Percentiles rank a stretch among this genome's conserved stretches.
phyloP scores from a whole-genome alignment of 2,329 filamentous ascomycete genomes.

The Fusarium sp. region DNA sequence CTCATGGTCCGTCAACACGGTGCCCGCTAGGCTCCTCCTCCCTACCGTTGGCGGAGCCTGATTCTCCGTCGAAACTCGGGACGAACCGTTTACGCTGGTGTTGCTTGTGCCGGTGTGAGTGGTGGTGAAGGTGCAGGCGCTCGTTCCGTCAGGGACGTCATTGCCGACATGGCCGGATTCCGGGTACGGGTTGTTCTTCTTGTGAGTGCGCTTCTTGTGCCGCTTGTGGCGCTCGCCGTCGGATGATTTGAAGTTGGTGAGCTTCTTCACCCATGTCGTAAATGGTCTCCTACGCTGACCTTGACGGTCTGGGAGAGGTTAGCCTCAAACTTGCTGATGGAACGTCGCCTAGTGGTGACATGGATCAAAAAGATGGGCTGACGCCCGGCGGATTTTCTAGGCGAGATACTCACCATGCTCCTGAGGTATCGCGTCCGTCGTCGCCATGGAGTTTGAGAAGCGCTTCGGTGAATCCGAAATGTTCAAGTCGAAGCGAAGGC shows the following conservation, averaged over 20 bases:
- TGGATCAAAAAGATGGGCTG: conserved; percentile 1
- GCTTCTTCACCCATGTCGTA: conserved; percentile 92
- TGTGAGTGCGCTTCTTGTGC: conserved; percentile 67
- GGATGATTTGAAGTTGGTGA: conserved; percentile 86
- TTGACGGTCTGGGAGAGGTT: conserved; percentile 70
- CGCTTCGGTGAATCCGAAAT: conserved; percentile 13
- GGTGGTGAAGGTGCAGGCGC: conserved; percentile 68
- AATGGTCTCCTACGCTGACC: conserved; percentile 84
- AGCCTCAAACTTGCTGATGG: conserved; percentile 40
- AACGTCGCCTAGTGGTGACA: conserved; percentile 17
- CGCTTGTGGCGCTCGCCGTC: conserved; percentile 63
- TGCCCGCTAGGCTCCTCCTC: conserved; percentile 80
- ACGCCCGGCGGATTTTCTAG: neutral
- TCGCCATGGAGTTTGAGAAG: conserved; percentile 42
- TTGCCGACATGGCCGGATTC: conserved; percentile 74
- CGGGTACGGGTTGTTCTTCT: conserved; percentile 94
- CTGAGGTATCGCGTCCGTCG: conserved; percentile 43
- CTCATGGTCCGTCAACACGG: conserved; percentile 86
- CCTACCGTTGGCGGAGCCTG: conserved; percentile 69
- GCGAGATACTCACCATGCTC: conserved; percentile 39
- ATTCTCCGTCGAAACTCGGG: conserved; percentile 71
- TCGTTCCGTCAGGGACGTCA: conserved; percentile 53
- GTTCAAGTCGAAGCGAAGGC: conserved; percentile 14
- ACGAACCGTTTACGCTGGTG: conserved; percentile 69
- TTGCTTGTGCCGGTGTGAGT: conserved; percentile 64